Evolutionary conservation across 1,284 basidiomycete genomes (phyloP), one percentile per base, ranked within the genome.

Genomic region (Puccinia coronata): DNA sequence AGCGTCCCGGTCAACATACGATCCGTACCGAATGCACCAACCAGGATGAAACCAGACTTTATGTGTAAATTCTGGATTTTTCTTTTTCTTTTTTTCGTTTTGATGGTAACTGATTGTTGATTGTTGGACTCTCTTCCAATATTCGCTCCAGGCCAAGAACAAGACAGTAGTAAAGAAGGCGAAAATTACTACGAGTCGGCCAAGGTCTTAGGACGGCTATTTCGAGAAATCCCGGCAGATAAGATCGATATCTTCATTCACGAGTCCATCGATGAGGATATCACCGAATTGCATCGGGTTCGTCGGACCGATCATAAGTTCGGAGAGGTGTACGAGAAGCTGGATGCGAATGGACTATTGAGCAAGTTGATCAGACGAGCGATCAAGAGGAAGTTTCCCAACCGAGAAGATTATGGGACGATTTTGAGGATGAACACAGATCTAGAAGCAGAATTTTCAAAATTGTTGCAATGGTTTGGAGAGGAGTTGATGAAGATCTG

Each of bases 171-270:
- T 11, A 49, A 55, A n/a, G 39, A 71, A 31, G 69, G 53, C n/a
- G 78, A 72, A 41, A 55, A 80, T 34, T 80, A 72, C 31, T 80
- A 80, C 57, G 67, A 72, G 31, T 80, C 78, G 16, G 16, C n/a
- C 31, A 72, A 63, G 23, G 69, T 72, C 5, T 41, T 80, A 9
- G 78, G 78, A 4, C 41, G 71, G 57, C 43, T 80, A 2, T 80
- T 72, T 53, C 78, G 78, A 47, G 63, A 71, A 61, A 80, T 80
- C 39, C 78, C 78, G 28, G 78, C 77, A 8, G 77, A 79, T 25
- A 55, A 70, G 39, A 79, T 70, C 6, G 77, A 79, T 20, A 70
- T 71, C 4, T 71, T 79, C 16, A 36, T 65, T n/a, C 75, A 39
- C 41, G 51, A 34, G n/a, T 1, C 47, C 1, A 39, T 65, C 36